These are phyloP conservation scores for Vitis amurensis DNA, from an alignment of 164 flowering plant species.

Conservation along the genomic window DNA sequence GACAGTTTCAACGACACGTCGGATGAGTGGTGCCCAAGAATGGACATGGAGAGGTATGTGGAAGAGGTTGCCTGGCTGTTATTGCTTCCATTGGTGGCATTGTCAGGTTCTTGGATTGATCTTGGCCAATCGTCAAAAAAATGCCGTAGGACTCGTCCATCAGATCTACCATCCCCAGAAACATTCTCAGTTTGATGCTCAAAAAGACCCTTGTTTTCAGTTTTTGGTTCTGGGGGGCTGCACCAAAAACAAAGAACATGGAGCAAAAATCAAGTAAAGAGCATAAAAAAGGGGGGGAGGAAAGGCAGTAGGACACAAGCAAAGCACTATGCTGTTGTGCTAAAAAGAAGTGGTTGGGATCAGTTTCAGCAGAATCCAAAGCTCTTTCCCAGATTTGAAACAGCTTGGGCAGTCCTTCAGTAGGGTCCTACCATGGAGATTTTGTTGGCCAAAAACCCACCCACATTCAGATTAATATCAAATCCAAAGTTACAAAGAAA, in stretches of 20 bases:
- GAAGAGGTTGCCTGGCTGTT: slow-evolving; percentile 25
- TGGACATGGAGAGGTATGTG: slow-evolving; percentile 57
- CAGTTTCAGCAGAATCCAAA: slow-evolving; percentile 17
- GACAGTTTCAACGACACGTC: slow-evolving; percentile 76
- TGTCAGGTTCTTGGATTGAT: slow-evolving; percentile 37
- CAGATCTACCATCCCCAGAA: slow-evolving; percentile 21
- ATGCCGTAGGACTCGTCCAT: slow-evolving; percentile 54
- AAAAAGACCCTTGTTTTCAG: slow-evolving; percentile 23
- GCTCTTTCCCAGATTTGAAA: slow-evolving; percentile 12
- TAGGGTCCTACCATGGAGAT: too few species aligned
- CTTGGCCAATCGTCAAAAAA: slow-evolving; percentile 90
- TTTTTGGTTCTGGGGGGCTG: slow-evolving; percentile 39
- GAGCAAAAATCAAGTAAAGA: background rate
- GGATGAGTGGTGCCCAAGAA: slow-evolving; percentile 44
- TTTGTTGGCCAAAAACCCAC: too few species aligned
- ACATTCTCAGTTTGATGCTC: slow-evolving; percentile 24
- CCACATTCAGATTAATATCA: too few species aligned
- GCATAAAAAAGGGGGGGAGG: background rate
- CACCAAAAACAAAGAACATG: slow-evolving; percentile 6
- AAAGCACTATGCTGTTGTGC: background rate
- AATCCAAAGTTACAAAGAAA: too few species aligned
- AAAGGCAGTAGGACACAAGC: background rate
- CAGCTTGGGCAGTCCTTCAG: background rate
- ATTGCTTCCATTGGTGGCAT: slow-evolving; percentile 13
- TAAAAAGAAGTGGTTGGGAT: slow-evolving; percentile 27